These are phyloP conservation scores for Calcarisporium arbuscula DNA, from an alignment of 2,329 filamentous ascomycete genomes.

Conservation along the genomic window DNA sequence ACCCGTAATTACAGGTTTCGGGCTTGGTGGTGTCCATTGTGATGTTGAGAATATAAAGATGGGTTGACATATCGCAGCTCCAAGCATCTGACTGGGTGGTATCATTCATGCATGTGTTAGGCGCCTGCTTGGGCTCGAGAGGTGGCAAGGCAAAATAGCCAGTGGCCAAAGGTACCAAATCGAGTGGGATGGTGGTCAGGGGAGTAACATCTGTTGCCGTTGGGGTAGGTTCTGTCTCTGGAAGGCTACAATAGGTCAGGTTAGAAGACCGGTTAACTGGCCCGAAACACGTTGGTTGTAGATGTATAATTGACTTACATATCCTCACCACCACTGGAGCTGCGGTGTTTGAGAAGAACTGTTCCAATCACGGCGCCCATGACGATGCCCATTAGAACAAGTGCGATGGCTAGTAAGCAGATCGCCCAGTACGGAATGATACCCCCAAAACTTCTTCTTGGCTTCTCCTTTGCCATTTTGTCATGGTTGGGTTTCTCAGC, in stretches of 20 bases:
- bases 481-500: slow-evolving; percentile 41
- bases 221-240: slow-evolving; percentile 18
- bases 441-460: too few species aligned
- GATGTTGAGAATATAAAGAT: slow-evolving; percentile 38
- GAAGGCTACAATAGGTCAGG: slow-evolving; percentile 3
- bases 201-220: slow-evolving; percentile 43
- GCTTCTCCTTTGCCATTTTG: slow-evolving; percentile 52
- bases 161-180: slow-evolving; percentile 45
- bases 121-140: slow-evolving; percentile 40
- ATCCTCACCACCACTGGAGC: slow-evolving; percentile 9
- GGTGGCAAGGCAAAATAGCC: slow-evolving; percentile 53
- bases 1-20: slow-evolving; percentile 31
- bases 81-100: slow-evolving; percentile 51
- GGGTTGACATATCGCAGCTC: slow-evolving; percentile 52
- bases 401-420: slow-evolving; percentile 38
- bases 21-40: slow-evolving; percentile 17
- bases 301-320: too few species aligned
- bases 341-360: slow-evolving; percentile 12
- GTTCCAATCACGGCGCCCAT: slow-evolving; percentile 45
- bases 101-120: slow-evolving; percentile 52
- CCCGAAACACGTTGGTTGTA: slow-evolving; percentile 6
- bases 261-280: neutral
- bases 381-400: slow-evolving; percentile 48
- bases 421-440: slow-evolving; percentile 58
- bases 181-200: slow-evolving; percentile 42